Base-by-base conservation (phyloP, 306 rosid genomes). In the Macrotyloma uniflorum region DNA sequence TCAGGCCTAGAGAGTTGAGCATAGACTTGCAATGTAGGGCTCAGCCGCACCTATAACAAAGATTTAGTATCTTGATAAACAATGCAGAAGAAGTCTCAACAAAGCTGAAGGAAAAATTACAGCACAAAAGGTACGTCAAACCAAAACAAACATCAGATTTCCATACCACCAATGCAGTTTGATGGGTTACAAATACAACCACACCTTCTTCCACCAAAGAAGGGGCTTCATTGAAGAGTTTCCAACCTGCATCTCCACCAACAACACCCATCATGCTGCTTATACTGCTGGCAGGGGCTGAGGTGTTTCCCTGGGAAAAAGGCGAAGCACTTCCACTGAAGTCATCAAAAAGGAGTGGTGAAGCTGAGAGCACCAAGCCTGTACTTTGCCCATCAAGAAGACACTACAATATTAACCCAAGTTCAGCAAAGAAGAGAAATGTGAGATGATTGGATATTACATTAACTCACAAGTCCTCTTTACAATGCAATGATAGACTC, bases 211-310 rank as follows among this genome's bases (percentile, higher is more conserved):
- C 97, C 72, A 74, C 86, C 77, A 86, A 77, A 77, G 98, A 87
- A 81, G 97, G 89, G 49, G 90, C 93, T 87, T 95, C 98, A 30
- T 95, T 95, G 85, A 95, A 95, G 75, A 95, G 92, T 81, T 95
- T 95, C 98, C 98, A 91, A 59, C 95, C 97, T 19, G 95, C 90
- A 72, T 95, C 98, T 85, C 89, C 97, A 4, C 97, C 97, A 72
- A 94, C 98, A 79, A 91, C 93, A 76, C 98, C 98, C 88, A 94
- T 83, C 97, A 89, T 92, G 86, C 97, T 90, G 81, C 97, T 85
- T 75, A 94, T 86, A 85, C 95, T 86, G 90, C 95, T 86, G 61
- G 95, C 82, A 43, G 98, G 81, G 76, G 66, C 89, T 24, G 12
- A 40, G 62, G 82, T 67, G 86, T 78, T 89, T 69, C 90, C 96